A percentile compares a stretch with the other conserved stretches of the same genome.
Evolutionary conservation across 1,284 basidiomycete genomes (phyloP).

Genomic region (Ustilago cynodontis): DNA sequence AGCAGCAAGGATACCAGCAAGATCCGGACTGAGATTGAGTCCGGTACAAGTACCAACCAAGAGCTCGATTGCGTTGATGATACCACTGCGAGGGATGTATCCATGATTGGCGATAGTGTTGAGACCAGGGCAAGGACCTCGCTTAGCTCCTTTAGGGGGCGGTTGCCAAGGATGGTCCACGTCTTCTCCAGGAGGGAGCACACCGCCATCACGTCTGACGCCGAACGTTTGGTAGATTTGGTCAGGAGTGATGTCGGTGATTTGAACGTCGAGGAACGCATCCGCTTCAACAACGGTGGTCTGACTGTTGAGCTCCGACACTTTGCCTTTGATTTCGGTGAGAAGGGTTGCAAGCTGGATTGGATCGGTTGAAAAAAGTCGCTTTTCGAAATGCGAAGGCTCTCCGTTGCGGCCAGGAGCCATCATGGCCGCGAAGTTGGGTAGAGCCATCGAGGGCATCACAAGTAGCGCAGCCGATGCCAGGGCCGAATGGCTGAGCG

Average conservation of each 20-base stretch:
- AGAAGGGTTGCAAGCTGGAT: conserved; percentile 8
- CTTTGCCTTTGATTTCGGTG: conserved; percentile 15
- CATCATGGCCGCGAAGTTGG: conserved; percentile 27
- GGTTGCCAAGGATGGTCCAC: conserved; percentile 28
- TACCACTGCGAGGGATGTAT: conserved; percentile 56
- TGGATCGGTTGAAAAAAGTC: conserved; percentile 13
- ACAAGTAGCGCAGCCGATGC: conserved; percentile 10
- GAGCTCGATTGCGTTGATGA: conserved; percentile 62
- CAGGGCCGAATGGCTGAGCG: conserved; percentile 12
- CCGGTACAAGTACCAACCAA: conserved; percentile 37
- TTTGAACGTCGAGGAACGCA: conserved; percentile 11
- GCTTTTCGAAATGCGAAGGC: conserved; percentile 27
- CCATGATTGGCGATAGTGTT: conserved; percentile 69
- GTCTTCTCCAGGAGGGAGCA: conserved; percentile 22
- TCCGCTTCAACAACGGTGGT: background rate
- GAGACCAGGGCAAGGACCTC: conserved; percentile 69
- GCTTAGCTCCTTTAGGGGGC: conserved; percentile 19
- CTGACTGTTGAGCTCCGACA: conserved; percentile 7
- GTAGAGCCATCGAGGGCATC: conserved; percentile 13
- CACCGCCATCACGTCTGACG: conserved; percentile 15
- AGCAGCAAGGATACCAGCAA: conserved; percentile 59
- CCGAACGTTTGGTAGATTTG: conserved; percentile 26
- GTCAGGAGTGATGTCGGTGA: conserved; percentile 22
- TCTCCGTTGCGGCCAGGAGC: conserved; percentile 23
- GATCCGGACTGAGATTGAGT: conserved; percentile 64